Percentiles rank a stretch among this genome's conserved stretches.
These are phyloP conservation scores for Pleurotus citrinopileatus DNA, from an alignment of 768 basidiomycete species.

Conservation along the genomic window DNA sequence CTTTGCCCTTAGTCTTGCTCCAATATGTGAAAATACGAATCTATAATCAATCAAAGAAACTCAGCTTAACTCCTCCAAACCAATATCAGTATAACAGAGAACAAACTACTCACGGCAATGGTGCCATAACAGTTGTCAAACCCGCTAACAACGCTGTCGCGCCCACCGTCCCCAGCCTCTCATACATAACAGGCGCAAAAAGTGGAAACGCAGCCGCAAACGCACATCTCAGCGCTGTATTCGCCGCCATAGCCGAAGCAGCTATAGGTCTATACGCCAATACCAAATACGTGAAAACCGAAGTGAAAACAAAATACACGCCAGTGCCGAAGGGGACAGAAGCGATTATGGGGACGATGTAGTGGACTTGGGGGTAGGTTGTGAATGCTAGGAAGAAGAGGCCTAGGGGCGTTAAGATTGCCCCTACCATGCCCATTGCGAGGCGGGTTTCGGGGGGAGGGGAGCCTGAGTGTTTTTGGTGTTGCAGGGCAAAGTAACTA, in stretches of 20 bases:
- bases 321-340: constrained; percentile 65
- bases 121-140: constrained; percentile 56
- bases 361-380: constrained; percentile 46
- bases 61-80: background rate
- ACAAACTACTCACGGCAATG: constrained; percentile 47
- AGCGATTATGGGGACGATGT: constrained; percentile 65
- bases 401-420: constrained; percentile 56
- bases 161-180: constrained; percentile 64
- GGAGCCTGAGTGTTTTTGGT: constrained; percentile 34
- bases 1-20: constrained; percentile 37
- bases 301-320: constrained; percentile 66
- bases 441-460: constrained; percentile 68
- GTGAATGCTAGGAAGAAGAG: constrained; percentile 65
- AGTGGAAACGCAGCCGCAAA: constrained; percentile 64
- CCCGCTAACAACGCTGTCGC: constrained; percentile 73
- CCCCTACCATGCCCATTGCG: constrained; percentile 65
- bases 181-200: constrained; percentile 69
- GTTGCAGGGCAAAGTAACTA: constrained; percentile 37
- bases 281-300: constrained; percentile 70
- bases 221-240: constrained; percentile 57
- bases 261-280: constrained; percentile 65
- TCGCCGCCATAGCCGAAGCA: constrained; percentile 66
- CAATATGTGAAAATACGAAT: constrained; percentile 46
- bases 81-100: background rate
- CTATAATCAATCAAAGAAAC: constrained; percentile 19